phyloP scores from a whole-genome alignment of 768 basidiomycete genomes.

The Suillus variegatus region DNA sequence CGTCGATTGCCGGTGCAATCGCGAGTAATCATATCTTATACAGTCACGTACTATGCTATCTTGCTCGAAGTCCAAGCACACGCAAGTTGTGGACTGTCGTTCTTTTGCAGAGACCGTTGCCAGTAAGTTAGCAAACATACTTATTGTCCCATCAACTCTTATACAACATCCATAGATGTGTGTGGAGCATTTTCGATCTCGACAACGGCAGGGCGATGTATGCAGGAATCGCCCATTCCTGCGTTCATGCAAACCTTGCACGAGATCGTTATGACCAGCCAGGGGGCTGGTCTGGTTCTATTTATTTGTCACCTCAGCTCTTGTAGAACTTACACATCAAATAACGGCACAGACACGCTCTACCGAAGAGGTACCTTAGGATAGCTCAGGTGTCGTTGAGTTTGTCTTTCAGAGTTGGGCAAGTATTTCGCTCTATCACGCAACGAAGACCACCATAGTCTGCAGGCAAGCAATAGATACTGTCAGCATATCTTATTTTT shows the following conservation, averaged over 20 bases:
- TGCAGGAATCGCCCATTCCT: background rate
- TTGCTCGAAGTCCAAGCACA: too few species aligned
- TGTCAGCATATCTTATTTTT: background rate
- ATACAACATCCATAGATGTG: too few species aligned
- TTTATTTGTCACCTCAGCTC: background rate
- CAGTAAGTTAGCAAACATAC: background rate
- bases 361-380: too few species aligned
- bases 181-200: constrained; percentile 19
- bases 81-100: too few species aligned
- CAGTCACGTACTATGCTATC: too few species aligned
- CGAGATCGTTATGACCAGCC: background rate
- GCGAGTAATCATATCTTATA: background rate
- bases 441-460: background rate
- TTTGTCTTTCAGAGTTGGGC: background rate
- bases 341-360: too few species aligned
- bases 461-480: background rate
- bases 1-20: background rate
- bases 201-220: constrained; percentile 70
- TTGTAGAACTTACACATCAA: background rate
- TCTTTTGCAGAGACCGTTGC: background rate
- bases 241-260: background rate
- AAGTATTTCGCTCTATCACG: background rate
- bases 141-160: constrained; percentile 21
- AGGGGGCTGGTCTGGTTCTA: background rate
- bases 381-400: constrained; percentile 44